These are phyloP conservation scores for Umbelopsis ramanniana DNA, from an alignment of 192 early-diverging fungal species.

Conservation along the genomic window DNA sequence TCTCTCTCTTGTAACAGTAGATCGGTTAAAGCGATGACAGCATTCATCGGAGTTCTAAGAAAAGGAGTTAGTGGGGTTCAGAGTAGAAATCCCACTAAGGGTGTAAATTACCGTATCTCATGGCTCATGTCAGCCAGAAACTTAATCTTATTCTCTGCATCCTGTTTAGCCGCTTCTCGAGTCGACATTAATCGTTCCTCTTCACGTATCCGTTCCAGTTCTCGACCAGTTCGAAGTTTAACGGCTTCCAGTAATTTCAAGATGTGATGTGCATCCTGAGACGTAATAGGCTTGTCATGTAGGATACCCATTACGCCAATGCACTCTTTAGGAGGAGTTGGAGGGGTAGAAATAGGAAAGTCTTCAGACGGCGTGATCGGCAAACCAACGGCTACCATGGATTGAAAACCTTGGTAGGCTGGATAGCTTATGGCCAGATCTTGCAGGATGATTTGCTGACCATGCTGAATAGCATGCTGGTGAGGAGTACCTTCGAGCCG, in stretches of 20 bases:
- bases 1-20: slow-evolving; percentile 50
- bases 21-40: slow-evolving; percentile 57
- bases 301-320: slow-evolving; percentile 2
- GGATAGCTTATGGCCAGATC: not conserved
- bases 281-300: slow-evolving; percentile 5
- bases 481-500: slow-evolving; percentile 14
- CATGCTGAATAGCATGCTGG: not conserved
- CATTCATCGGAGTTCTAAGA: slow-evolving; percentile 59
- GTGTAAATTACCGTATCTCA: slow-evolving; percentile 51
- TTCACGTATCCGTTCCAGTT: slow-evolving; percentile 46
- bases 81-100: not conserved
- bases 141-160: slow-evolving; percentile 58
- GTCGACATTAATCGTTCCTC: slow-evolving; percentile 45
- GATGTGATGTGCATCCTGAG: slow-evolving; percentile 20
- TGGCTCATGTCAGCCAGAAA: slow-evolving; percentile 62
- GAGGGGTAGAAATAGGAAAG: not conserved
- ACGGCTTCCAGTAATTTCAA: slow-evolving; percentile 38
- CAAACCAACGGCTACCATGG: not conserved
- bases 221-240: slow-evolving; percentile 40
- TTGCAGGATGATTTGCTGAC: slow-evolving; percentile 13
- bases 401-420: slow-evolving; percentile 9
- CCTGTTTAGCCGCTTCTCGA: slow-evolving; percentile 50
- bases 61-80: not conserved
- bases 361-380: not conserved
- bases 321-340: not conserved